A percentile compares a stretch with the other conserved stretches of the same genome.
phyloP scores from a whole-genome alignment of 2,329 filamentous ascomycete species.

The Fusarium ramigenum region DNA sequence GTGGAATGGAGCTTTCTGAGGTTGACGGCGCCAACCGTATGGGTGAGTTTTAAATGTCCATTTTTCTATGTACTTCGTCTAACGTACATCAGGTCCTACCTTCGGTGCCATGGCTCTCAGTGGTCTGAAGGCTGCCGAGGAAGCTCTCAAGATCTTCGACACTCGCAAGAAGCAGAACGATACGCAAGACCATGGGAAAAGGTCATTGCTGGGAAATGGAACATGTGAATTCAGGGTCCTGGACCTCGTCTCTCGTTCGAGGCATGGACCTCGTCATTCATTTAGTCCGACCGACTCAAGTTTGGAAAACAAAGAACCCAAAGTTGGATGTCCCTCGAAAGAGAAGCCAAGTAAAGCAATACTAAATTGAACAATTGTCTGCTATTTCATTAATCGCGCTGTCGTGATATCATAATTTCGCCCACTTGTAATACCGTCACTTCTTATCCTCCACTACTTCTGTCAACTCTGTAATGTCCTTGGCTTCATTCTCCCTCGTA shows the following conservation, averaged over 20 bases:
- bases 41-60: conserved; percentile 57
- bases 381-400: neutral
- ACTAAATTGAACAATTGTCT: neutral
- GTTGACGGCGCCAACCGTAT: conserved; percentile 92
- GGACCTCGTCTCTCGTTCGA: conserved; percentile 25
- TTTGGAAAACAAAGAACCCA: neutral
- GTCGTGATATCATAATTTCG: neutral
- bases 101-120: conserved; percentile 90
- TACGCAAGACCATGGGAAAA: conserved; percentile 10
- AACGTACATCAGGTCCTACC: conserved; percentile 64
- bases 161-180: conserved; percentile 79
- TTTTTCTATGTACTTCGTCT: neutral
- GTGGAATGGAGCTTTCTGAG: conserved; percentile 92
- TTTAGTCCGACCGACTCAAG: neutral
- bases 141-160: conserved; percentile 81
- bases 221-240: neutral
- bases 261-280: conserved; percentile 23
- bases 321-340: neutral
- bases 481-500: neutral
- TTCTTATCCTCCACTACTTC: neutral
- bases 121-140: conserved; percentile 91
- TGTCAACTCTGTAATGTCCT: neutral
- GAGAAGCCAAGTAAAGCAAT: neutral
- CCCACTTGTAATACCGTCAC: neutral
- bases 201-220: neutral